A percentile compares a stretch with the other conserved stretches of the same genome.
phyloP scores from a whole-genome alignment of 2,329 filamentous ascomycete genomes.

The Metarhizium humberi region DNA sequence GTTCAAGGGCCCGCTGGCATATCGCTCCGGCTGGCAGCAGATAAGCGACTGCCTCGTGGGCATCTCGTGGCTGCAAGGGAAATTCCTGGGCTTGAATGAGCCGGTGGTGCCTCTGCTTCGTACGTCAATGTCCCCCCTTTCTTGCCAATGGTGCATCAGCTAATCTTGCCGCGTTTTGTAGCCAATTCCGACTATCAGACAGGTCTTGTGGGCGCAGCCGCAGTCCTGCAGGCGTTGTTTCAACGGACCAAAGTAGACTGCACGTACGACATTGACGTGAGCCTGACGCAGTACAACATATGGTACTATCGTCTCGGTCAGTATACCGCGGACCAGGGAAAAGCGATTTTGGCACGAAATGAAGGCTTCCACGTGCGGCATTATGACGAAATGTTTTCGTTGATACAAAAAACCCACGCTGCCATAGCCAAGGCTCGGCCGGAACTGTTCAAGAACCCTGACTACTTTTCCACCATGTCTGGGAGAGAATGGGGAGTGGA shows the following conservation, averaged over 20 bases:
- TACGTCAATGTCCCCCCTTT: slow-evolving; percentile 2
- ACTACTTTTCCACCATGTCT: slow-evolving; percentile 6
- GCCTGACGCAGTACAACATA: slow-evolving; percentile 18
- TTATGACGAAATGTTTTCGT: slow-evolving; percentile 13
- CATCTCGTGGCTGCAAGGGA: slow-evolving; percentile 25
- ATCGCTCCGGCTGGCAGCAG: slow-evolving; percentile 27
- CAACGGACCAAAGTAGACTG: slow-evolving; percentile 10
- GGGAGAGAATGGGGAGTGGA: slow-evolving; percentile 5
- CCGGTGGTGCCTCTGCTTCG: slow-evolving; percentile 14
- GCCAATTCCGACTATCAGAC: slow-evolving; percentile 16
- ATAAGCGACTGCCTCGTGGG: slow-evolving; percentile 28
- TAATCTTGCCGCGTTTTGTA: too few relatives aligned
- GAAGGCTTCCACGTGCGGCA: slow-evolving; percentile 10
- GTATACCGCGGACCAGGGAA: slow-evolving; percentile 9
- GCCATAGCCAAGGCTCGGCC: neutral
- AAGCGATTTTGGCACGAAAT: slow-evolving; percentile 9
- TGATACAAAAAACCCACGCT: neutral
- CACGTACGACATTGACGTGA: slow-evolving; percentile 16
- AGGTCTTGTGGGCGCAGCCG: slow-evolving; percentile 12
- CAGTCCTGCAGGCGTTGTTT: slow-evolving; percentile 11
- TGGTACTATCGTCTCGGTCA: slow-evolving; percentile 15
- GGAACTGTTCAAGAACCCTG: slow-evolving; percentile 4
- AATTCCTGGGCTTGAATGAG: slow-evolving; percentile 25
- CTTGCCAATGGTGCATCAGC: slow-evolving; percentile 1
- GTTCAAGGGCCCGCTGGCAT: slow-evolving; percentile 21